Evolutionary conservation across 305 asterid species (phyloP).

Genomic region (Fraxinus xanthoxyloides): DNA sequence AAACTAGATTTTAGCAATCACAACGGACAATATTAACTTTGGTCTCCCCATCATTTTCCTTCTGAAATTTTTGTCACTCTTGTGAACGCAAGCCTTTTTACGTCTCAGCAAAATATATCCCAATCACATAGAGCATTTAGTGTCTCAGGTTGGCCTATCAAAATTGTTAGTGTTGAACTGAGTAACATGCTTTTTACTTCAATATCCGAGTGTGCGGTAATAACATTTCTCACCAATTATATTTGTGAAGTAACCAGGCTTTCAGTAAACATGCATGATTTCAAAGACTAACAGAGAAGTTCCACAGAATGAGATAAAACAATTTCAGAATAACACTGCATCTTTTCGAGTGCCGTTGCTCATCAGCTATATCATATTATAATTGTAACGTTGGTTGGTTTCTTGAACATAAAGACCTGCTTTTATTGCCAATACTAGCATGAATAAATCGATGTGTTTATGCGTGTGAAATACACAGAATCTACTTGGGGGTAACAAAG

Average conservation of each 20-base stretch:
- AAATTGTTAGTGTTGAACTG: background rate
- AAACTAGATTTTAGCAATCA: background rate
- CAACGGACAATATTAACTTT: background rate
- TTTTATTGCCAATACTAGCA: background rate
- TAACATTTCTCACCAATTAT: background rate
- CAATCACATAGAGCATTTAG: background rate
- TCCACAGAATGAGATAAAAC: background rate
- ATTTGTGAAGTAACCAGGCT: background rate
- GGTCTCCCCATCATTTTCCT: background rate
- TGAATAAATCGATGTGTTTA: background rate
- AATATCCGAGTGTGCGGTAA: background rate
- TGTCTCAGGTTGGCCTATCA: background rate
- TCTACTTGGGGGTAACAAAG: background rate
- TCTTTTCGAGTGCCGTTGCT: background rate
- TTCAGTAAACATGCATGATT: background rate
- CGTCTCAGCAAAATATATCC: background rate
- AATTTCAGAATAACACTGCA: background rate
- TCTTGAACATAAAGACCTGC: background rate
- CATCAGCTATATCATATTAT: background rate
- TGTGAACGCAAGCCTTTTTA: background rate
- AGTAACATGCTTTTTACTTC: background rate
- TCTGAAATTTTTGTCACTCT: background rate
- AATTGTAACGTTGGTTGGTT: background rate
- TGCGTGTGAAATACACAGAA: background rate
- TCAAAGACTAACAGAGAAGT: background rate